phyloP scores from a whole-genome alignment of 441 rosid species.

The Syzygium syzygioides region DNA sequence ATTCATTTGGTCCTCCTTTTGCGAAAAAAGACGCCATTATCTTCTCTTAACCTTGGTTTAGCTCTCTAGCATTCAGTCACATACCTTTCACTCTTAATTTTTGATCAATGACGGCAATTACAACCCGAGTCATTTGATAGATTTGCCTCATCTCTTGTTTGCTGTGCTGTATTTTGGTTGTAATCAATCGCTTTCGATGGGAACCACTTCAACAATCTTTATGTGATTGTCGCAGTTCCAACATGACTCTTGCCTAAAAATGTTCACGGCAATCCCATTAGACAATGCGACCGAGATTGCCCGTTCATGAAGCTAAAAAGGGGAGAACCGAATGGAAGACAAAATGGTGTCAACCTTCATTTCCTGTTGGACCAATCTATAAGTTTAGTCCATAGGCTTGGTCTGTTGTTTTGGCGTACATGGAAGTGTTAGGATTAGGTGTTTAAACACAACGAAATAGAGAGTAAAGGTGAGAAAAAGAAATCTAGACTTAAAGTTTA shows the following conservation, averaged over 20 bases:
- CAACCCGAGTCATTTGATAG: neutral
- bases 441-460: too few relatives aligned
- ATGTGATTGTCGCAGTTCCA: neutral
- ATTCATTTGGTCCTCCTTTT: neutral
- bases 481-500: too few relatives aligned
- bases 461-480: too few relatives aligned
- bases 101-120: neutral
- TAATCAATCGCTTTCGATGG: neutral
- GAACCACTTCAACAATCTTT: neutral
- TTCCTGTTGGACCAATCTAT: neutral
- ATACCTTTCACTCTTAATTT: neutral
- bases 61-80: neutral
- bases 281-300: neutral
- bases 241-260: neutral
- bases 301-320: neutral
- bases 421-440: neutral
- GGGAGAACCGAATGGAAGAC: neutral
- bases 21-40: neutral
- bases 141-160: neutral
- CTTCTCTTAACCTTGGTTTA: neutral
- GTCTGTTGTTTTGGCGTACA: neutral
- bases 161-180: neutral
- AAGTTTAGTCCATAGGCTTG: neutral
- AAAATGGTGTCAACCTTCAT: neutral
- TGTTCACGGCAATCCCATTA: neutral